Base-by-base conservation (phyloP, 2,329 filamentous ascomycete species). In the Sclerotinia subarctica region DNA sequence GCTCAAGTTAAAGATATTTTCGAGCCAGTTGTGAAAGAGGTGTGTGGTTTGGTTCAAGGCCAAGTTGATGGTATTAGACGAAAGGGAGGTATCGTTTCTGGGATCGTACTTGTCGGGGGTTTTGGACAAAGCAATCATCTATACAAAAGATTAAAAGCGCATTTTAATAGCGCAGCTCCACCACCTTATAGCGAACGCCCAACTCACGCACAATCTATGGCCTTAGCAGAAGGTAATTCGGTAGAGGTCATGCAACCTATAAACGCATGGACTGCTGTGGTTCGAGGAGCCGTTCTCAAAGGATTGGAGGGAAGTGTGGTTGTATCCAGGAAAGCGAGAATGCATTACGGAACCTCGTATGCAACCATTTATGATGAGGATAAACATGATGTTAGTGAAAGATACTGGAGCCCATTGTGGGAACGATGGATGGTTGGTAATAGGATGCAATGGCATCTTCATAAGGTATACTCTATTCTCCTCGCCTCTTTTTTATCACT, bases 401-500 rank as follows among this genome's bases (percentile, higher is more conserved):
- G 90, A 63, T 94, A 94, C 76, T 94, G 90, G 90, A 90, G 87
- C 72, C 90, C 90, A 7, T 78, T 93, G 32, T 93, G 90, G 90
- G 90, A 93, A 79, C 80, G 90, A 60, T 93, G 90, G 90, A 93
- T 93, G 90, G 90, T 94, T 8, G 88, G 85, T 57, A 90, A 94
- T 77, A 84, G 91, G 59, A 93, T 94, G 90, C 90, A 93, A 79
- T 94, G 91, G 91, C 90, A 93, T 78, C 92, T 93, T 76, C 86
- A 88, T 70, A 93, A 92, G 84, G 89, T 79, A 70, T 60, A 71
- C 67, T 56, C 2, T 21, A 2, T 15, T 42, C 10, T 32, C 15
- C 19, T 19, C 13, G 13, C 29, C 38, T 2, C 19, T 32, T 0
- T 24, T 26, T 32, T n/a, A n/a, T 8, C n/a, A 11, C 54, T 59